Conservation (phyloP, 306 rosid genomes). For the Benincasa hispida region DNA sequence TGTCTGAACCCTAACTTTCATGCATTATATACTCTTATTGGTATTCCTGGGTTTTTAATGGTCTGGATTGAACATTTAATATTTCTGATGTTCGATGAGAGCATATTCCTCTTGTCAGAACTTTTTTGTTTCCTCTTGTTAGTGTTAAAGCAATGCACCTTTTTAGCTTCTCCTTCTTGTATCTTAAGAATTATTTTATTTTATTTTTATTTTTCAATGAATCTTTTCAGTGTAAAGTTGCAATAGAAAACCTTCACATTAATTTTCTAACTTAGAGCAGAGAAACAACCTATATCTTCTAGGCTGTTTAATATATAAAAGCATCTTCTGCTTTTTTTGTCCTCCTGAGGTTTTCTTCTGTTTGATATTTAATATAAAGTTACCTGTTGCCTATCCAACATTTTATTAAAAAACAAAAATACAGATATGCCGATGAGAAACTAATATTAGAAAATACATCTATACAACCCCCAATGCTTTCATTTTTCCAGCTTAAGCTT, state of each 20-base stretch:
- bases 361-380: background rate
- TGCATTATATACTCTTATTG: background rate
- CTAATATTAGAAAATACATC: background rate
- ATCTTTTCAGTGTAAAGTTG: background rate
- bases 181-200: background rate
- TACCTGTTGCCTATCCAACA: background rate
- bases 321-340: background rate
- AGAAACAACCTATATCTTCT: background rate
- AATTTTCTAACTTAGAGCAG: background rate
- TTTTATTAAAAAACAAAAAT: background rate
- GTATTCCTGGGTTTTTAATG: background rate
- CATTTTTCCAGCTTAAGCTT: too few relatives aligned
- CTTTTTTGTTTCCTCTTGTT: background rate
- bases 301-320: background rate
- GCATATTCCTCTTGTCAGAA: background rate
- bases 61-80: background rate
- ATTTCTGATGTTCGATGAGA: background rate
- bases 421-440: background rate
- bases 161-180: background rate
- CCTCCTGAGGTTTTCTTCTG: background rate
- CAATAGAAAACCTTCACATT: too few relatives aligned
- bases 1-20: background rate
- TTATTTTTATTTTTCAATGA: background rate
- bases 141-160: background rate
- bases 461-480: background rate